Evolutionary conservation across 345 rosid genomes (phyloP), one percentile per base, ranked within the genome.

Genomic region (Eucalyptus microcorys): DNA sequence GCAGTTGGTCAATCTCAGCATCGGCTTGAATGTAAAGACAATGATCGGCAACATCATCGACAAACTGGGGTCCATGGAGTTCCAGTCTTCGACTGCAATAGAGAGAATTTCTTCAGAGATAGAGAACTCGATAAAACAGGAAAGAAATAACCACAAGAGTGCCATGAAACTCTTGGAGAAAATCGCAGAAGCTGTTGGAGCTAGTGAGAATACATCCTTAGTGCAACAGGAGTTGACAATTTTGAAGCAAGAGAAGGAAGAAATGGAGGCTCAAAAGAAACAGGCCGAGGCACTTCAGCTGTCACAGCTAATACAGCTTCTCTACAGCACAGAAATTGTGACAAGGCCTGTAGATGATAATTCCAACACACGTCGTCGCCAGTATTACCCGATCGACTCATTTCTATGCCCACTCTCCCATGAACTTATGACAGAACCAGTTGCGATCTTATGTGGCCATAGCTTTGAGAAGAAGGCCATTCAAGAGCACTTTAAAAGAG

Each of bases 391-490:
- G 1, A 87, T 92, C 21, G 91, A 40, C 87, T 90, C 95, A 40
- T 89, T 94, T 88, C 84, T 85, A 79, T 94, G 95, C 89, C 93
- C 94, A 7, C 81, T 94, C 87, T 89, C 91, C 90, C 91, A 91
- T 71, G 92, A 91, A 90, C 89, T 93, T 90, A 92, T 94, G 95
- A 55, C 52, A n/a, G 95, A 94, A 64, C 94, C 94, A 3, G 95
- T 93, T 4, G 94, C 94, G 6, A 89, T 93, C 53, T 71, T 89
- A 37, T 94, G 94, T 4, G 94, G 95, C 57, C 94, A 92, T 88
- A 93, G 95, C 91, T 94, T 94, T 86, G 94, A 93, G 90, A 91
- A 94, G 89, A 84, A 88, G 88, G 95, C 95, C 14, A 93, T 94
- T 76, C 90, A 66, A 88, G 88, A 92, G 47, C 87, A 90, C 88